Evolutionary conservation across 805 yeast genomes (phyloP).

Genomic region (Starmera amethionina): DNA sequence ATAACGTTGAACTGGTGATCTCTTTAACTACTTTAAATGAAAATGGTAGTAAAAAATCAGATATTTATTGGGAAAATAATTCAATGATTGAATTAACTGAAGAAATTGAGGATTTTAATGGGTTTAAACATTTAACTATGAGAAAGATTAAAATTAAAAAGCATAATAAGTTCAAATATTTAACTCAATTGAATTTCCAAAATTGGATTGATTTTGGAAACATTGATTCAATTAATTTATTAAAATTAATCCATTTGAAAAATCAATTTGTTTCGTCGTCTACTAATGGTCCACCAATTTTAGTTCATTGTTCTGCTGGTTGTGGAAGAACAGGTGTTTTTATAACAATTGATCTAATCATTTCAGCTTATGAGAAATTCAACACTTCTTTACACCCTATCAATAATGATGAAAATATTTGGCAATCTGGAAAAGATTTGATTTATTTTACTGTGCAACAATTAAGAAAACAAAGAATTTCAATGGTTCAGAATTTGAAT

Average conservation of each 20-base stretch:
- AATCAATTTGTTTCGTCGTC: constrained; percentile 11
- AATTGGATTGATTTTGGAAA: constrained; percentile 83
- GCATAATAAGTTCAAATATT: constrained; percentile 26
- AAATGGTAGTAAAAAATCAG: constrained; percentile 69
- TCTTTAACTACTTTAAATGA: constrained; percentile 73
- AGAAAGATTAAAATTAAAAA: constrained; percentile 16
- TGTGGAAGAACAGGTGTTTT: constrained; percentile 95
- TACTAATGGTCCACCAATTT: constrained; percentile 34
- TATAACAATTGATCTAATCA: constrained; percentile 46
- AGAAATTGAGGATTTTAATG: constrained; percentile 19
- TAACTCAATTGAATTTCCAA: constrained; percentile 64
- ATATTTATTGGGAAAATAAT: constrained; percentile 69
- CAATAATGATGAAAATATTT: constrained; percentile 18
- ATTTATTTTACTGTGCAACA: constrained; percentile 51
- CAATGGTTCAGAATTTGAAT: constrained; percentile 71
- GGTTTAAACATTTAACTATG: constrained; percentile 22
- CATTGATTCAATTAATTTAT: constrained; percentile 28
- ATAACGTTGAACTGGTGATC: constrained; percentile 57
- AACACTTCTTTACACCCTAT: neutral
- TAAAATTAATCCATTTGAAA: constrained; percentile 22
- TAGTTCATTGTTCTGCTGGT: constrained; percentile 95
- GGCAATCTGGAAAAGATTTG: constrained; percentile 38
- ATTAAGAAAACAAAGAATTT: constrained; percentile 57
- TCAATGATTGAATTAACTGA: constrained; percentile 24
- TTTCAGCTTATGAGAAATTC: constrained; percentile 8